phyloP scores from a whole-genome alignment of 106 monocot genomes.

The Phalaenopsis equestris region DNA sequence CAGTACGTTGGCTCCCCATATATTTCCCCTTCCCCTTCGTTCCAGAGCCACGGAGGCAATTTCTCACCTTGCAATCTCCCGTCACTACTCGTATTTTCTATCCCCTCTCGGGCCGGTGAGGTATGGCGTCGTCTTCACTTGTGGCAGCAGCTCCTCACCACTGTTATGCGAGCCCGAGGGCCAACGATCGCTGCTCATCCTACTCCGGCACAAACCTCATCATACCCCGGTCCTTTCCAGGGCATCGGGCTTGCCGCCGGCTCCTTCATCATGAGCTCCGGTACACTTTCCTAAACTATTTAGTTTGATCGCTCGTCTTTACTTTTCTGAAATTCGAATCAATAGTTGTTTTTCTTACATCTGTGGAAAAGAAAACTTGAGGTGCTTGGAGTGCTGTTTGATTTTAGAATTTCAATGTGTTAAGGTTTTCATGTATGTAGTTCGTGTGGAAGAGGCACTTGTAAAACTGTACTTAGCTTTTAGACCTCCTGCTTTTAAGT shows the following conservation, averaged over 20 bases:
- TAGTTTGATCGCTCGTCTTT: background rate
- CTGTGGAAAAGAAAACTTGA: background rate
- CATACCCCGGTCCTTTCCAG: background rate
- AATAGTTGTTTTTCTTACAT: background rate
- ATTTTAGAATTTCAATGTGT: background rate
- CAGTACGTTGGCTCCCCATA: too few relatives aligned
- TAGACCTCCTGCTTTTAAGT: background rate
- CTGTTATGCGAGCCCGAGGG: conserved; percentile 2
- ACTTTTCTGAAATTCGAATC: background rate
- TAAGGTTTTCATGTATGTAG: background rate
- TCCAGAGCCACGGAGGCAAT: background rate
- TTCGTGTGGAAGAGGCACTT: background rate
- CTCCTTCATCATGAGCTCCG: conserved; percentile 1
- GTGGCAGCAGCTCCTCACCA: conserved; percentile 13
- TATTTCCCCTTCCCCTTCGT: background rate
- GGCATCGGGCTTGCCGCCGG: background rate
- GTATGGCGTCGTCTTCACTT: conserved; percentile 16
- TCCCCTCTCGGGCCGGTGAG: background rate
- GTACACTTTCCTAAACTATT: conserved; percentile 7
- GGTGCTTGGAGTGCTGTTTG: background rate
- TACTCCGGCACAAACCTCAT: background rate
- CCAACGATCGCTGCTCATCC: background rate
- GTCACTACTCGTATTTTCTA: background rate
- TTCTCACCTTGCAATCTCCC: background rate
- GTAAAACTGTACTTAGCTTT: background rate